Evolutionary conservation across 1,284 basidiomycete genomes (phyloP).

Genomic region (Sporisorium scitamineum): DNA sequence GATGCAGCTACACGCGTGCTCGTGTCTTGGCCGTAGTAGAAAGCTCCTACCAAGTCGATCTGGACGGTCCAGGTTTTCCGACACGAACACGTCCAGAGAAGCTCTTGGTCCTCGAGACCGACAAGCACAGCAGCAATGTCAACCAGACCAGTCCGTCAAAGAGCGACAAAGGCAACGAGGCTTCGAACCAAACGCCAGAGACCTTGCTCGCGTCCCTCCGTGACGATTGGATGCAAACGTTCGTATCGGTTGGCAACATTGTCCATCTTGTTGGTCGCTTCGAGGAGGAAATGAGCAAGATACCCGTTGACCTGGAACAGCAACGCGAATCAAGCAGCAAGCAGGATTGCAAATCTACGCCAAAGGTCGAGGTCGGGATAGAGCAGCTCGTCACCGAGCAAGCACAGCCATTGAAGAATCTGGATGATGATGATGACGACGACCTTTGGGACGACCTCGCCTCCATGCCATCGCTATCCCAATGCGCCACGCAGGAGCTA

Average conservation of each 20-base stretch:
- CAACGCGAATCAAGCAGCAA: neutral
- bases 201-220: slow-evolving; percentile 49
- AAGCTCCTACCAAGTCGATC: slow-evolving; percentile 13
- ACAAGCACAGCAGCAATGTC: slow-evolving; percentile 13
- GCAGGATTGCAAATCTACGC: neutral
- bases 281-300: slow-evolving; percentile 17
- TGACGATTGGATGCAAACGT: slow-evolving; percentile 58
- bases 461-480: slow-evolving; percentile 37
- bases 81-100: slow-evolving; percentile 31
- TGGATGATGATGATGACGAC: slow-evolving; percentile 20
- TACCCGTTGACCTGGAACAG: slow-evolving; percentile 9
- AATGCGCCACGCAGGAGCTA: slow-evolving; percentile 33
- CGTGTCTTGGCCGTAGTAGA: slow-evolving; percentile 29
- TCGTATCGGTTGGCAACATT: slow-evolving; percentile 39
- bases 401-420: neutral
- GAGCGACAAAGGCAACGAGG: neutral
- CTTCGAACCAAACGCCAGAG: neutral
- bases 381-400: neutral
- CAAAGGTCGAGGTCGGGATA: slow-evolving; percentile 18
- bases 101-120: slow-evolving; percentile 32
- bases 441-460: slow-evolving; percentile 54
- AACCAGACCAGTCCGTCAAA: slow-evolving; percentile 12
- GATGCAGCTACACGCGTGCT: slow-evolving; percentile 32
- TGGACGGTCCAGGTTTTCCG: slow-evolving; percentile 5
- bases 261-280: slow-evolving; percentile 58